phyloP scores from a whole-genome alignment of 2,329 filamentous ascomycete genomes.

The Neofusicoccum ribis region DNA sequence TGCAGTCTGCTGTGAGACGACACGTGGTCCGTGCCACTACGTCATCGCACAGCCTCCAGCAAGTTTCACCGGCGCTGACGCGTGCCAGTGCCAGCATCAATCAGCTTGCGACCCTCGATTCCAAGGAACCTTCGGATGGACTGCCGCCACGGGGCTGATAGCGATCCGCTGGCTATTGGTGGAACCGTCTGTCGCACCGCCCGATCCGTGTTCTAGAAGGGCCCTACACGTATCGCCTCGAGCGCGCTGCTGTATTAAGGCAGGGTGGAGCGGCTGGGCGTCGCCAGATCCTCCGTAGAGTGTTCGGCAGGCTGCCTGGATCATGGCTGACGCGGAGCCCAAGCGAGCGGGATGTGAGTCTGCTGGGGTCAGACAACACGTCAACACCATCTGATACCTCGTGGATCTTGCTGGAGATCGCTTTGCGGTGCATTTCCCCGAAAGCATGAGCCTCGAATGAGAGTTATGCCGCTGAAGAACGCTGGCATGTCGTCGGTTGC shows the following conservation, averaged over 20 bases:
- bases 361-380: too few species aligned
- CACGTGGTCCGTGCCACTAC: not conserved
- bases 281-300: too few species aligned
- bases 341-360: not conserved
- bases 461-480: not conserved
- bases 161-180: not conserved
- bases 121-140: too few species aligned
- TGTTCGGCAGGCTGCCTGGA: not conserved
- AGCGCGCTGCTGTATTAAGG: too few species aligned
- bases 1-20: too few species aligned
- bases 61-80: not conserved
- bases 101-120: too few species aligned
- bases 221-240: not conserved
- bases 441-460: too few species aligned
- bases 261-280: too few species aligned
- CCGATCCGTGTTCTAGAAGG: not conserved
- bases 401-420: not conserved
- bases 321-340: not conserved
- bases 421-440: too few species aligned
- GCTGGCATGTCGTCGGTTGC: conserved; percentile 3
- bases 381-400: too few species aligned
- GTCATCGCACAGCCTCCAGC: not conserved
- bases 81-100: too few species aligned
- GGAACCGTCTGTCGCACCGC: not conserved
- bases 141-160: too few species aligned